phyloP scores from a whole-genome alignment of 345 rosid species.

The Citrus medica region DNA sequence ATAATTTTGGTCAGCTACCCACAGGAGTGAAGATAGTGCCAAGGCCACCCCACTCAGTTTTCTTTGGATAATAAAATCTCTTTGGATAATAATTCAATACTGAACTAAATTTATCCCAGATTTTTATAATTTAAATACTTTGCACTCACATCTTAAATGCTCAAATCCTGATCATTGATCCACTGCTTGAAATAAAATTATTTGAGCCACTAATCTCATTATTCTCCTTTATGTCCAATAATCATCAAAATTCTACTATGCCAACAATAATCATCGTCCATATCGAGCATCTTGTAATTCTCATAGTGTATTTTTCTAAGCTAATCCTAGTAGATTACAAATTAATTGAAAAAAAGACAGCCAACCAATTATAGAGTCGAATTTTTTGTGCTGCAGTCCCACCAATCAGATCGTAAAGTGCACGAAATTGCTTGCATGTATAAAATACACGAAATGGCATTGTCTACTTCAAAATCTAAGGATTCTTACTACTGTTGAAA shows the following conservation, averaged over 20 bases:
- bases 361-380: neutral
- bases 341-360: neutral
- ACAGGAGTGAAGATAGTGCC: neutral
- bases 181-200: too few relatives aligned
- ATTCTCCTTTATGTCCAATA: too few relatives aligned
- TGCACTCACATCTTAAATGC: too few relatives aligned
- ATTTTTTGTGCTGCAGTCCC: neutral
- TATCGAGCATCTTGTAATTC: too few relatives aligned
- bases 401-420: neutral
- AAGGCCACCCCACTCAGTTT: neutral
- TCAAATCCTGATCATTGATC: too few relatives aligned
- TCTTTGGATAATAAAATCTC: too few relatives aligned
- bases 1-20: neutral
- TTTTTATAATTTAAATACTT: too few relatives aligned
- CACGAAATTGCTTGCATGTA: neutral
- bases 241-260: neutral
- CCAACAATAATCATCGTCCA: neutral
- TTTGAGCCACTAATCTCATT: too few relatives aligned
- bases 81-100: too few relatives aligned
- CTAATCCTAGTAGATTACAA: too few relatives aligned
- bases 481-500: neutral
- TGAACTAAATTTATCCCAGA: rapidly evolving
- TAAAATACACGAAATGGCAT: neutral
- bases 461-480: neutral
- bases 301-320: too few relatives aligned